These are phyloP conservation scores for Ustilago bromivora DNA, from an alignment of 1,284 basidiomycete species.

Conservation along the genomic window DNA sequence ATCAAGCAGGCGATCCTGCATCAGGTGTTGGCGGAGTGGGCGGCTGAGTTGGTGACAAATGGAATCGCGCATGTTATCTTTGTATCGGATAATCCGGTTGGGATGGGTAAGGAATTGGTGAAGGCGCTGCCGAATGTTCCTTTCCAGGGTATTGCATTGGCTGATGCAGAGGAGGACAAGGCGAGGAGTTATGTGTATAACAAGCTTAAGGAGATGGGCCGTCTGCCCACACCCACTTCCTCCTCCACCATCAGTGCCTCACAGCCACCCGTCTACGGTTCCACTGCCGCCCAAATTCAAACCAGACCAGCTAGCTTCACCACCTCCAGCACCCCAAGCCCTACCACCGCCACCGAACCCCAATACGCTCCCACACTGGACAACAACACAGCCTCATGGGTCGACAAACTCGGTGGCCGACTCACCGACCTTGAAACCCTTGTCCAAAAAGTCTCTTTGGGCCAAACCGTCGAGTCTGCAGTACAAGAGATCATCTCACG, in stretches of 20 bases:
- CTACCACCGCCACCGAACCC: not conserved
- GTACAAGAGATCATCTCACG: slow-evolving; percentile 74
- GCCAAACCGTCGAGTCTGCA: slow-evolving; percentile 56
- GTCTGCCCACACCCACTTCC: slow-evolving; percentile 22
- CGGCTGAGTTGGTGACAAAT: slow-evolving; percentile 73
- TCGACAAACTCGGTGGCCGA: slow-evolving; percentile 65
- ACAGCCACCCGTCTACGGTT: slow-evolving; percentile 13
- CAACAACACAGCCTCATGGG: slow-evolving; percentile 54
- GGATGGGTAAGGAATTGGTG: slow-evolving; percentile 80
- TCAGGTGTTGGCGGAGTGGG: slow-evolving; percentile 85
- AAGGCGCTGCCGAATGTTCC: slow-evolving; percentile 90
- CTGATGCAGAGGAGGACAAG: slow-evolving; percentile 84
- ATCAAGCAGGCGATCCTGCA: slow-evolving; percentile 79
- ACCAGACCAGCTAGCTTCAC: slow-evolving; percentile 8
- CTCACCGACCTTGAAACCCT: slow-evolving; percentile 64
- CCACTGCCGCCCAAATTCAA: not conserved
- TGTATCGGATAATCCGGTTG: slow-evolving; percentile 88
- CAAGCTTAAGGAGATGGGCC: slow-evolving; percentile 78
- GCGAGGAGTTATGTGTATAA: slow-evolving; percentile 84
- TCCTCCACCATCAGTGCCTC: not conserved
- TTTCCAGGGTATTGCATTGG: slow-evolving; percentile 73
- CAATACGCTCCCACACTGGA: slow-evolving; percentile 32
- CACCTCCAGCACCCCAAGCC: slow-evolving; percentile 6
- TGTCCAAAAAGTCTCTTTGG: slow-evolving; percentile 60
- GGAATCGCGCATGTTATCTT: slow-evolving; percentile 91